Base-by-base conservation (phyloP, 1,139 yeast genomes). In the Geotrichum carabidarum region DNA sequence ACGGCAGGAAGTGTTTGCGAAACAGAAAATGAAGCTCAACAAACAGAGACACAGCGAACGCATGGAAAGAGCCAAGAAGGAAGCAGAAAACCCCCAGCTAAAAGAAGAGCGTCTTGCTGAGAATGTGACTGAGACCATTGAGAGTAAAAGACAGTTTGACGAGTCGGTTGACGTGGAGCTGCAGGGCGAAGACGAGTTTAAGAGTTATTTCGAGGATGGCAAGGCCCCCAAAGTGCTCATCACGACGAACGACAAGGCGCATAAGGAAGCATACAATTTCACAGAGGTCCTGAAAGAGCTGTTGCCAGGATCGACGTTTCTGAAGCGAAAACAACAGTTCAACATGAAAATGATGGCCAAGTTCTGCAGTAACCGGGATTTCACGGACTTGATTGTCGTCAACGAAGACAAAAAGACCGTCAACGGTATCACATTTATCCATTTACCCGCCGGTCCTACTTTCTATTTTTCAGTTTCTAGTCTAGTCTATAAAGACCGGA, bases 351-450 rank as follows among this genome's bases (percentile, higher is more conserved):
- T 89, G 56, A 93, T 93, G 80, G 89, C 95, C 30, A 81, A 82
- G 62, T 83, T 82, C 63, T 87, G 96, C 68, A 68, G 82, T 46
- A 87, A 86, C 67, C 75, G 99, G 65, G 93, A 84, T 32, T 94
- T 79, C 72, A 90, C 97, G 0, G 95, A 91, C 66, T 74, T 93
- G 63, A 75, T 93, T 42, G 90, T 93, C 51, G 82, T 93, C 59
- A 93, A 93, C 70, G 99, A 93, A 72, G 96, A 89, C 72, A 90
- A 90, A 70, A 93, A 93, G 70, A 79, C 78, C 60, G 95, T 93
- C 48, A 91, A 87, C 51, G 99, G 99, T 3, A 72, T 94, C 58
- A 89, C 98, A 0, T 86, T 94, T 66, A 85, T 93, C 59, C 96
- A 91, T 72, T 77, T 93, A 59, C 99, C 99, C 6, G 87, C 78